phyloP scores from a whole-genome alignment of 768 basidiomycete species.

The Thelephora ganbajun region DNA sequence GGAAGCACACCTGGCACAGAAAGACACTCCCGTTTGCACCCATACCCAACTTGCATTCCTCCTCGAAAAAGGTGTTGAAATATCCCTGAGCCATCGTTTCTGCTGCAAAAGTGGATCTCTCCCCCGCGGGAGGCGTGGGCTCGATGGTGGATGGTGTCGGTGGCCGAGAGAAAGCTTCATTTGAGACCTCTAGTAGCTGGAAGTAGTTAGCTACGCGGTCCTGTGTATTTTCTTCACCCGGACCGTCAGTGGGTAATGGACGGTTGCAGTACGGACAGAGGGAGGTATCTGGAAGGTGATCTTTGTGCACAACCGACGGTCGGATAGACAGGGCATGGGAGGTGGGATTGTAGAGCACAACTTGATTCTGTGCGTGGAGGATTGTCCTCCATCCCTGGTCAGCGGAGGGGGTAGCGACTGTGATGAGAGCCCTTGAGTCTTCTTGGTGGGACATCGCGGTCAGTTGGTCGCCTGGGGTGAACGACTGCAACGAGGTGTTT shows the following conservation, averaged over 20 bases:
- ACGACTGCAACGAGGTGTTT: no score
- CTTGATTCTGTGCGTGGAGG: conserved; percentile 70
- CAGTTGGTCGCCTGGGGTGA: no score
- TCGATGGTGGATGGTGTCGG: conserved; percentile 11
- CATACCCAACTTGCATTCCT: conserved; percentile 84
- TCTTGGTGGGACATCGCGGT: neutral
- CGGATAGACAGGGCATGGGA: conserved; percentile 71
- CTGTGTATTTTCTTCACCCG: conserved; percentile 21
- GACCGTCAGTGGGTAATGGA: conserved; percentile 29
- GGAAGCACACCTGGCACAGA: conserved; percentile 57
- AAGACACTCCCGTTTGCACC: conserved; percentile 89
- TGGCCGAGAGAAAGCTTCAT: conserved; percentile 34
- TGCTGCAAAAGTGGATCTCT: conserved; percentile 32
- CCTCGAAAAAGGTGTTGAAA: conserved; percentile 85
- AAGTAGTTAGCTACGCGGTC: conserved; percentile 67
- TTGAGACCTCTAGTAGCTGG: conserved; percentile 58
- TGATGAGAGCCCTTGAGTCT: neutral
- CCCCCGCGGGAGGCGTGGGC: neutral
- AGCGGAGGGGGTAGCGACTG: conserved; percentile 11
- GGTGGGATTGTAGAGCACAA: conserved; percentile 77
- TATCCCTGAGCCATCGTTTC: conserved; percentile 85
- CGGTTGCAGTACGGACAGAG: conserved; percentile 69
- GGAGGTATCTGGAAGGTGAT: conserved; percentile 1
- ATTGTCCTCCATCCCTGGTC: conserved; percentile 59
- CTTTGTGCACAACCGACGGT: conserved; percentile 9